Evolutionary conservation across 495 filamentous ascomycete genomes (phyloP).

Genomic region (Lasiosphaeria hispida): DNA sequence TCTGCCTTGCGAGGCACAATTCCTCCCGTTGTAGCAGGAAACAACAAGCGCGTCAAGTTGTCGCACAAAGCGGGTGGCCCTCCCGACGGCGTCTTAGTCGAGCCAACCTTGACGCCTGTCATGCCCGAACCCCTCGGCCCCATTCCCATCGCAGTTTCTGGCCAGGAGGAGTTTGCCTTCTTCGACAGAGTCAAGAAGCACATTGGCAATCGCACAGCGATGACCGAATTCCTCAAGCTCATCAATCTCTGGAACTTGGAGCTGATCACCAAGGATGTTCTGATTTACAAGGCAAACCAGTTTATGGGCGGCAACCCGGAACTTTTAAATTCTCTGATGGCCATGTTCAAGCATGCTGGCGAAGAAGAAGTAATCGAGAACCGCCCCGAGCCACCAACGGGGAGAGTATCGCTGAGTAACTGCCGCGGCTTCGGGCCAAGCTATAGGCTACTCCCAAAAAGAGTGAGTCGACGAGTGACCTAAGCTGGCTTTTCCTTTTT

Average conservation of each 20-base stretch:
- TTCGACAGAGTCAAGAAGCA: constrained; percentile 97
- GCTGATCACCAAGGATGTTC: constrained; percentile 74
- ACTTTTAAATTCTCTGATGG: constrained; percentile 79
- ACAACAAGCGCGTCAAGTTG: constrained; percentile 61
- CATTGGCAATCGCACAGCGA: constrained; percentile 84
- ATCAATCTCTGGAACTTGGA: constrained; percentile 92
- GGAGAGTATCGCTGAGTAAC: constrained; percentile 82
- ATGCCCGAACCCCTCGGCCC: constrained; percentile 83
- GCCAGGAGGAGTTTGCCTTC: constrained; percentile 78
- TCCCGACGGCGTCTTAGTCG: constrained; percentile 65
- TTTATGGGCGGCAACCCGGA: constrained; percentile 90
- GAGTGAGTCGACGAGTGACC: constrained; percentile 43
- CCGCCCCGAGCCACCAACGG: constrained; percentile 65
- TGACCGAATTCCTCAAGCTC: constrained; percentile 92
- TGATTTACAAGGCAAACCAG: constrained; percentile 74
- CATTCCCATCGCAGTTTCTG: constrained; percentile 58
- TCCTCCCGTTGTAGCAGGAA: constrained; percentile 24
- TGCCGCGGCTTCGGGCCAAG: constrained; percentile 92
- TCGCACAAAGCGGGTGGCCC: constrained; percentile 56
- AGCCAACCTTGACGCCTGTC: constrained; percentile 81
- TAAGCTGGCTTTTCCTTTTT: not conserved
- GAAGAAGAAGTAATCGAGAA: constrained; percentile 78
- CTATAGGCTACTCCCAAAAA: constrained; percentile 86
- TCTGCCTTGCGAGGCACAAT: constrained; percentile 35
- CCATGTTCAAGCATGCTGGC: constrained; percentile 70